phyloP scores from a whole-genome alignment of 805 yeast species.

The Jamesozyma gamospora region DNA sequence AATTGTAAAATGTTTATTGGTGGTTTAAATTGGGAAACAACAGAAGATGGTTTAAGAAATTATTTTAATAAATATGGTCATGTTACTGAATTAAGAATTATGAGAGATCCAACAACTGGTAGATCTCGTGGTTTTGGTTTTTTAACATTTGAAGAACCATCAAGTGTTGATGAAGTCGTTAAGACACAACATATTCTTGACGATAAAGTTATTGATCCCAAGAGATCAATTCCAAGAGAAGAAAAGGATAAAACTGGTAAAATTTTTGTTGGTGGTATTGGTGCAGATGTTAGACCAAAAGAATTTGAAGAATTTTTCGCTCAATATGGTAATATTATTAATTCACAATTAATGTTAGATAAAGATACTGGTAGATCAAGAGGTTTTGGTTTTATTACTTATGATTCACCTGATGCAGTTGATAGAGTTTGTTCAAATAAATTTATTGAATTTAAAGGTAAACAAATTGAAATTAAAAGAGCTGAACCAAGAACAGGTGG shows the following conservation, averaged over 20 bases:
- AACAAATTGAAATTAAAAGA: constrained; percentile 72
- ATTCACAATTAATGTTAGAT: constrained; percentile 94
- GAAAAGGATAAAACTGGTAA: constrained; percentile 96
- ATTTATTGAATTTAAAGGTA: constrained; percentile 77
- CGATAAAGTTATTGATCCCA: constrained; percentile 95
- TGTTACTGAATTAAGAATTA: constrained; percentile 78
- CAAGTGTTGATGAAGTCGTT: constrained; percentile 77
- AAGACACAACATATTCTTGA: constrained; percentile 81
- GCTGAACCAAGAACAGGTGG: constrained; percentile 78
- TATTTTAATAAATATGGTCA: constrained; percentile 87
- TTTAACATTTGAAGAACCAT: constrained; percentile 71
- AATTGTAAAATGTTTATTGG: constrained; percentile 92
- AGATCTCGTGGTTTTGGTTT: constrained; percentile 94
- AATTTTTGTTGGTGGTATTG: constrained; percentile 94
- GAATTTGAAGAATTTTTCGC: constrained; percentile 83
- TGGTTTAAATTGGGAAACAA: constrained; percentile 96
- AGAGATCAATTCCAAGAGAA: constrained; percentile 93
- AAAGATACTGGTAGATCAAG: constrained; percentile 95
- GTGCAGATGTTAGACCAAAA: constrained; percentile 84
- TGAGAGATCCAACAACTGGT: constrained; percentile 83
- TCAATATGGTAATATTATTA: constrained; percentile 83
- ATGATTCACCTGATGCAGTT: constrained; percentile 89
- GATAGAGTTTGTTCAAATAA: constrained; percentile 78
- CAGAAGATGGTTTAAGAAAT: constrained; percentile 73
- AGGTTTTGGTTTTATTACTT: constrained; percentile 95